phyloP scores from a whole-genome alignment of 2,329 filamentous ascomycete genomes.

The Monosporascus sp. region DNA sequence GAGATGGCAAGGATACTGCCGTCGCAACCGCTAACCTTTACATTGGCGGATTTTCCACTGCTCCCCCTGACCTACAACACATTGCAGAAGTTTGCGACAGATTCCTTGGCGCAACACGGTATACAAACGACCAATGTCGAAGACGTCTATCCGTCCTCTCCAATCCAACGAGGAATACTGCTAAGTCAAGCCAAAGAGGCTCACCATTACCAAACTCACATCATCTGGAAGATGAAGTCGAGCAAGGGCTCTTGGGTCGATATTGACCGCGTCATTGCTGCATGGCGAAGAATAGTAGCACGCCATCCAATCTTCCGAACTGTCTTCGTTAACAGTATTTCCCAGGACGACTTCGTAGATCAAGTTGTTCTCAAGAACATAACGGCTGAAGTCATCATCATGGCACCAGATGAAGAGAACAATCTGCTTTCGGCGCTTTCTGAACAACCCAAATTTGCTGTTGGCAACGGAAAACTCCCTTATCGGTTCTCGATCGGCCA shows the following conservation, averaged over 20 bases:
- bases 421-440: neutral
- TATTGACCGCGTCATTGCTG: neutral
- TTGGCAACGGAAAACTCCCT: neutral
- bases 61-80: neutral
- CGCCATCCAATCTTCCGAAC: neutral
- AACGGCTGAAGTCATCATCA: neutral
- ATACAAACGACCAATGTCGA: neutral
- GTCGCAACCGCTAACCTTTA: neutral
- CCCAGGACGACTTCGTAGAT: neutral
- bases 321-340: neutral
- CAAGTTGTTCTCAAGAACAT: neutral
- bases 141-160: slow-evolving; percentile 9
- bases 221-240: neutral
- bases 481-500: neutral
- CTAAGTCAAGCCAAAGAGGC: neutral
- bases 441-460: too few relatives aligned
- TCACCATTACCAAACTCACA: neutral
- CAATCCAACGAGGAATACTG: slow-evolving; percentile 11
- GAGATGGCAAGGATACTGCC: neutral
- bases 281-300: neutral
- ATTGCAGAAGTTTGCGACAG: neutral
- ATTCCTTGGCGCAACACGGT: neutral
- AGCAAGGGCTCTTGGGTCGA: neutral
- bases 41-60: neutral
- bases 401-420: neutral